Evolutionary conservation across 345 rosid species (phyloP), one percentile per base, ranked within the genome.

Genomic region (Rhodamnia rubescens): DNA sequence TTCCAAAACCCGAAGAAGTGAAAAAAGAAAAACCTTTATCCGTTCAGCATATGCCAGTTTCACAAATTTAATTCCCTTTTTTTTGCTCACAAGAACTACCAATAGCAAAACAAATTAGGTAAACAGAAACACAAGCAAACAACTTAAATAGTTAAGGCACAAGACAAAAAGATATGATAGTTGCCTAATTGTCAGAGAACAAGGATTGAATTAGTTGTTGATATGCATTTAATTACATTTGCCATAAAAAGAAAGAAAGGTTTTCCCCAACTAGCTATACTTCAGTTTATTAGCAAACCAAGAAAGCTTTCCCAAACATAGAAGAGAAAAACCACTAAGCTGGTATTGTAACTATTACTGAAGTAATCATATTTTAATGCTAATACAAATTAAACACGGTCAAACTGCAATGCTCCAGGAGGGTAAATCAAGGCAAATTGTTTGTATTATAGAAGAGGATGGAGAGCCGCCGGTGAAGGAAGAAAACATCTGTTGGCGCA

Each of bases 401-500:
- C 80, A 18, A n/a, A n/a, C n/a, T n/a, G n/a, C n/a, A n/a, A n/a
- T n/a, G 47, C 47, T 69, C 78, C 44, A 32, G 80, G 47, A 69
- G 26, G 47, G 80, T 36, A 6, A 42, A 36, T 13, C 24, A 21
- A 18, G 80, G 47, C 7, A 69, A 69, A 69, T 69, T 69, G 47
- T 36, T 69, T 88, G 91, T 69, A 88, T 87, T 78, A 88, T 53
- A 90, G 92, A 91, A 52, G 94, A 90, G 82, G 93, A 88, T 85
- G 93, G 86, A n/a, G n/a, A 90, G 82, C 87, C 59, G 87, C 85
- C 81, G 83, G 81, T 85, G 91, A 91, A 50, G 93, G 92, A 87
- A 86, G 91, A 90, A 92, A 90, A 87, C 92, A 87, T 94, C 91
- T 29, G 93, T 87, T 89, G 93, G 90, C 78, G 89, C 93, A 87